Percentiles rank a stretch among this genome's conserved stretches.
These are phyloP conservation scores for Periconia sp. DNA, from an alignment of 2,329 filamentous ascomycete genomes.

Conservation along the genomic window DNA sequence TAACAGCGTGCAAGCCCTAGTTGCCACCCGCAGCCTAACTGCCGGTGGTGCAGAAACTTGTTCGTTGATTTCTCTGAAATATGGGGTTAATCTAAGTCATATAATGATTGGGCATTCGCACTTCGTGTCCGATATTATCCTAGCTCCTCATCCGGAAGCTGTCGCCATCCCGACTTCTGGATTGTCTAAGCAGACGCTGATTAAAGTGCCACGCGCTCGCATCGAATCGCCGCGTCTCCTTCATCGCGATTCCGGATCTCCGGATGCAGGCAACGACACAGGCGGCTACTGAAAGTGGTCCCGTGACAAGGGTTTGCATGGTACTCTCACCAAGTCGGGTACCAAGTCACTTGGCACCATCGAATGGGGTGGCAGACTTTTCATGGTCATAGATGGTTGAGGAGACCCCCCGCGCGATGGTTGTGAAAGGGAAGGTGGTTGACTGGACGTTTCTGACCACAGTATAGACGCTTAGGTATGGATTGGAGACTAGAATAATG, in stretches of 20 bases:
- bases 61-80: conserved; percentile 28
- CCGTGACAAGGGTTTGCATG: conserved; percentile 4
- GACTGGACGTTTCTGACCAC: conserved; percentile 4
- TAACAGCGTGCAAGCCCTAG: conserved; percentile 20
- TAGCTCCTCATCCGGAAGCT: conserved; percentile 20
- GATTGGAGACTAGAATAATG: conserved; percentile 1
- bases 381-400: neutral
- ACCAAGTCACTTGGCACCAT: conserved; percentile 10
- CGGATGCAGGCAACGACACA: conserved; percentile 7
- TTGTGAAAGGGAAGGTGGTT: neutral
- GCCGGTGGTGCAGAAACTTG: conserved; percentile 31
- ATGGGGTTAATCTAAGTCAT: conserved; percentile 37
- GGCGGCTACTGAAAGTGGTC: conserved; percentile 6
- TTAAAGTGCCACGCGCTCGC: conserved; percentile 18
- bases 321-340: neutral
- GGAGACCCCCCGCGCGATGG: conserved; percentile 1
- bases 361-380: conserved; percentile 3
- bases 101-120: conserved; percentile 31
- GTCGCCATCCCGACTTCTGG: conserved; percentile 19
- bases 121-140: conserved; percentile 25
- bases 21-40: conserved; percentile 28
- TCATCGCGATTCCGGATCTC: conserved; percentile 10
- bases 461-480: conserved; percentile 4
- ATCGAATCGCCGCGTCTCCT: conserved; percentile 13
- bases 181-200: conserved; percentile 12